phyloP scores from a whole-genome alignment of 306 rosid genomes.

The Acacia acuminata region DNA sequence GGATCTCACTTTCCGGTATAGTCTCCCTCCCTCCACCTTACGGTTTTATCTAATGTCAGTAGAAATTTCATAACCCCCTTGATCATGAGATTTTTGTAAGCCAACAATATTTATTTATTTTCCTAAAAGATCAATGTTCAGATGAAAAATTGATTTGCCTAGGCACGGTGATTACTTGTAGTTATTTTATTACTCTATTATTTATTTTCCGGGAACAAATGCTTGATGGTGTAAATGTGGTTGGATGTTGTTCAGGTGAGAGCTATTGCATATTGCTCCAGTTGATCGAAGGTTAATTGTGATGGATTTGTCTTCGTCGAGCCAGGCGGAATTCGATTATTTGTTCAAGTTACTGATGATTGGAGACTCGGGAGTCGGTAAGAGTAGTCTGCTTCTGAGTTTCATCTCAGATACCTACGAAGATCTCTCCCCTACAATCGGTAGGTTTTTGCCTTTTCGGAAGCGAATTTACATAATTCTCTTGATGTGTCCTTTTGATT shows the following conservation, averaged over 20 bases:
- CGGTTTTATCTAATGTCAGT: not conserved
- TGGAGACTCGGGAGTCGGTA: slow-evolving; percentile 95
- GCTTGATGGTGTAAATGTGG: not conserved
- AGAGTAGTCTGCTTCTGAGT: slow-evolving; percentile 90
- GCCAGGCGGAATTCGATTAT: slow-evolving; percentile 75
- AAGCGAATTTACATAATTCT: not conserved
- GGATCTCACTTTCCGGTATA: slow-evolving; percentile 29
- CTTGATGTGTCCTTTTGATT: slow-evolving; percentile 7
- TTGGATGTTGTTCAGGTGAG: not conserved
- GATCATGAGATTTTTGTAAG: not conserved
- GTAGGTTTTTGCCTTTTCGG: slow-evolving; percentile 22
- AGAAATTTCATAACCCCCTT: not conserved
- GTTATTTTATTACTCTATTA: not conserved
- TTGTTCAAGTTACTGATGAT: slow-evolving; percentile 89
- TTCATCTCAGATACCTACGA: slow-evolving; percentile 78
- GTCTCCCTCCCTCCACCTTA: not conserved
- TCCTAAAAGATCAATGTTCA: not conserved
- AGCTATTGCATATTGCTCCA: not conserved
- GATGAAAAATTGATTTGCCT: not conserved
- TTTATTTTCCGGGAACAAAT: not conserved
- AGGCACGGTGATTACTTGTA: not conserved
- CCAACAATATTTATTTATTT: not conserved
- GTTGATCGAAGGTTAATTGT: slow-evolving; percentile 20
- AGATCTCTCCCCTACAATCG: slow-evolving; percentile 92
- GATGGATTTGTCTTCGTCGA: slow-evolving; percentile 64